phyloP scores from a whole-genome alignment of 2,329 filamentous ascomycete genomes.

The Bipolaris zeicola region DNA sequence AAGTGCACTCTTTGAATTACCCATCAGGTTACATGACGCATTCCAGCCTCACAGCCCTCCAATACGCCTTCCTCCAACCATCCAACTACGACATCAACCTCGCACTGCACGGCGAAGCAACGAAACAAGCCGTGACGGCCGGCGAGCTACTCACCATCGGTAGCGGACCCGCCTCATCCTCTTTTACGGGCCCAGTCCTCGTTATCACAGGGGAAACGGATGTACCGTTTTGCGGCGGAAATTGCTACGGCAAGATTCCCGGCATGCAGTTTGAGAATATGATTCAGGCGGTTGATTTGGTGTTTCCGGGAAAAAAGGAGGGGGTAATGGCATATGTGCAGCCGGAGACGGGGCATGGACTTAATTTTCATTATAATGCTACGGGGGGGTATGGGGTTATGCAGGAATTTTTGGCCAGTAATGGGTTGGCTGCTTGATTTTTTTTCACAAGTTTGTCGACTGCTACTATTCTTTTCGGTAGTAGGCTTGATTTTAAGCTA shows the following conservation, averaged over 20 bases:
- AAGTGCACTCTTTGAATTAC: constrained; percentile 30
- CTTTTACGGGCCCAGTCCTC: constrained; percentile 61
- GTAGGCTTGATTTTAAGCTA: too few relatives aligned
- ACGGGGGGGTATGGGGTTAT: constrained; percentile 50
- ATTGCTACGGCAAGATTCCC: constrained; percentile 51
- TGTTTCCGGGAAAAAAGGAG: constrained; percentile 26
- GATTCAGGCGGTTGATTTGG: constrained; percentile 41
- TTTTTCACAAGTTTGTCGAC: too few relatives aligned
- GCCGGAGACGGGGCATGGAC: constrained; percentile 52
- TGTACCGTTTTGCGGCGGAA: constrained; percentile 67
- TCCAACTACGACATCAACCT: constrained; percentile 62
- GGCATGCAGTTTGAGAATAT: too few relatives aligned
- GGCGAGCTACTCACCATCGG: constrained; percentile 66
- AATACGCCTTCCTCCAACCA: constrained; percentile 57
- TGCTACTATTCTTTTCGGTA: background rate
- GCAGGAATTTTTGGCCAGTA: constrained; percentile 41
- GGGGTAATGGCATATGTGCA: constrained; percentile 55
- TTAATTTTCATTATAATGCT: constrained; percentile 56
- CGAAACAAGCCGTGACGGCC: constrained; percentile 62
- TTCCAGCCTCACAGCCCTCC: constrained; percentile 55
- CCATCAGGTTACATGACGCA: constrained; percentile 61
- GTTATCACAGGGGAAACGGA: constrained; percentile 61
- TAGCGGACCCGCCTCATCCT: constrained; percentile 40
- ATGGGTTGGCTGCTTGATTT: constrained; percentile 24
- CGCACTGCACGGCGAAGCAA: constrained; percentile 53